Conservation (phyloP, 768 basidiomycete genomes). For the Pleurotus pulmonarius region DNA sequence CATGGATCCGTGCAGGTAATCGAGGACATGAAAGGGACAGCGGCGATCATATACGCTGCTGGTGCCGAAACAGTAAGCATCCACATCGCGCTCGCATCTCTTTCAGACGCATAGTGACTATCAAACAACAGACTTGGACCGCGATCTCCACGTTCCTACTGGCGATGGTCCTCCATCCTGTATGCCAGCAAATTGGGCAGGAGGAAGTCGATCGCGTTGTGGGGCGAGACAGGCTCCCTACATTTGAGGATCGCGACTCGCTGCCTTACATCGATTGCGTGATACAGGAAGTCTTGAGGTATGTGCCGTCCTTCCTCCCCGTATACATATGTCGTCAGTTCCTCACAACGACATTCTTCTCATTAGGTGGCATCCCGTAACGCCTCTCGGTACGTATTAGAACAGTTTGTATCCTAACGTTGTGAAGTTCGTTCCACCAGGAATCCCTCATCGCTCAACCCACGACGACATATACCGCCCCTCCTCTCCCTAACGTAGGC, state of each 20-base stretch:
- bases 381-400: conserved; percentile 20
- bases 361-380: conserved; percentile 15
- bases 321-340: neutral
- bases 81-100: neutral
- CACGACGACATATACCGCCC: conserved; percentile 14
- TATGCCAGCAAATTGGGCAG: conserved; percentile 23
- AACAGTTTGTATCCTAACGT: conserved; percentile 19
- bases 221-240: conserved; percentile 20
- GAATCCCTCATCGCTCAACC: conserved; percentile 17
- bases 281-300: conserved; percentile 17
- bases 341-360: neutral
- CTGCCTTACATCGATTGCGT: conserved; percentile 25
- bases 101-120: neutral
- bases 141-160: conserved; percentile 17
- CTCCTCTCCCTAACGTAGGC: too few relatives aligned
- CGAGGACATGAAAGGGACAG: conserved; percentile 18
- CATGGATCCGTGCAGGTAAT: conserved; percentile 4
- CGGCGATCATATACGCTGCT: conserved; percentile 31
- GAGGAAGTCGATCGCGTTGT: conserved; percentile 24
- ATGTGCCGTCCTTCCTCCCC: neutral
- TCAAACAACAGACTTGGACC: conserved; percentile 8
- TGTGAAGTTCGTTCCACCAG: conserved; percentile 14
- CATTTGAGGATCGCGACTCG: conserved; percentile 17
- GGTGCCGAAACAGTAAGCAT: conserved; percentile 30
- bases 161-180: conserved; percentile 25